Base-by-base conservation (phyloP, 345 rosid genomes). In the Hibiscus mutabilis region DNA sequence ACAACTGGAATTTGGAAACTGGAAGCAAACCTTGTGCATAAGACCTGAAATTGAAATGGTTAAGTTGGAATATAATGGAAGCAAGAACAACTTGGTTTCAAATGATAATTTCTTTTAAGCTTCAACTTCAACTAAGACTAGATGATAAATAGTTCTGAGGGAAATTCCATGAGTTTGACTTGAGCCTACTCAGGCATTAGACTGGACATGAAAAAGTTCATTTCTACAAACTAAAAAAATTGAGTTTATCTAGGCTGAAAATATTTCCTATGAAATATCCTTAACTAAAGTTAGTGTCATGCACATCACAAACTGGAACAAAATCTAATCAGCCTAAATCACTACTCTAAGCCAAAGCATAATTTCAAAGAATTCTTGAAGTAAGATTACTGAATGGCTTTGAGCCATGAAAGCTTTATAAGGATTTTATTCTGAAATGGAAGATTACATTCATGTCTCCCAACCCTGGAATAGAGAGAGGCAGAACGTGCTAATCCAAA, bases 201-300 rank as follows among this genome's bases (percentile, higher is more conserved):
- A 31, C 13, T 61, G 44, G 66, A 60, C 66, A 33, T n/a, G 24
- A 33, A 10, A 61, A 61, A 8, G 6, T 16, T 3, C 6, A 3
- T n/a, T n/a, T 33, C 37, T 15, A 31, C 6, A 61, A 31, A 61
- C 66, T 8, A 31, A 35, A 61, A 35, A n/a, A 33, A 61, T 42
- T n/a, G 44, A 61, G 40, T 61, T 57, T 16, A 61, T n/a, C 6
- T 31, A 33, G 63, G 44, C 33, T 61, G 13, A 61, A 1, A 5
- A n/a, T 16, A 61, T 4, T 61, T 61, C 66, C 66, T n/a, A 61
- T 61, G 22, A 61, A 61, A 33, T n/a, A 42, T 61, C 65, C 66
- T 61, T 42, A 61, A 61, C 15, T 61, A 33, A 60, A 60, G 46
- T 31, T 19, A 31, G 18, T 27, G 63, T 33, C 0, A 59, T 5